Evolutionary conservation across 75 land plant species (phyloP).

Genomic region (Cupressus sempervirens): DNA sequence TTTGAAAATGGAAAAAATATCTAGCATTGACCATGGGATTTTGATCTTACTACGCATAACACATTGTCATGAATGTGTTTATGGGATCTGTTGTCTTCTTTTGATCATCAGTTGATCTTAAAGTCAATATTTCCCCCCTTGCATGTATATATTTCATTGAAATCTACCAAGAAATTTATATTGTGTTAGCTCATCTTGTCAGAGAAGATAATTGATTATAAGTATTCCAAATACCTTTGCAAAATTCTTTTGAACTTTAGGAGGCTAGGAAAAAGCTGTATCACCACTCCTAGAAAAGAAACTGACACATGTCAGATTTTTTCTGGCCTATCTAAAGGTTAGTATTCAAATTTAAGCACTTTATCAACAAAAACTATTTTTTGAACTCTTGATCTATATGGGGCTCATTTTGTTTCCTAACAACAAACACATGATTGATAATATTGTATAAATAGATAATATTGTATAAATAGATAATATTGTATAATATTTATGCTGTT

Average conservation of each 20-base stretch:
- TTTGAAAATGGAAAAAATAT: too few species aligned
- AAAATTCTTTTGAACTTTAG: slow-evolving; percentile 27
- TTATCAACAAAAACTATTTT: not conserved
- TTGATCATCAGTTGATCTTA: not conserved
- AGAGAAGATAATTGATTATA: not conserved
- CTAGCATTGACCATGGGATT: not conserved
- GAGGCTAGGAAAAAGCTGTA: slow-evolving; percentile 98
- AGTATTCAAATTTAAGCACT: slow-evolving; percentile 5
- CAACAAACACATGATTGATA: not conserved
- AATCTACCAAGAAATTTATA: not conserved
- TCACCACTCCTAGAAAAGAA: slow-evolving; percentile 97
- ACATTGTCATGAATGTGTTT: not conserved
- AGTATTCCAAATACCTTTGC: not conserved
- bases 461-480: too few species aligned
- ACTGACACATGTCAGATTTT: slow-evolving; percentile 86
- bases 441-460: too few species aligned
- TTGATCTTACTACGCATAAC: not conserved
- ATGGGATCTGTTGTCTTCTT: not conserved
- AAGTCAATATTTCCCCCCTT: not conserved
- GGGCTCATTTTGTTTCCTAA: not conserved
- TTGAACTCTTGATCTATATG: not conserved
- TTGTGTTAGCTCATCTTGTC: not conserved
- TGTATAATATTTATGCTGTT: not conserved
- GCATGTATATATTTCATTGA: slow-evolving; percentile 1
- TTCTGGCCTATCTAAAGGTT: slow-evolving; percentile 87